Conservation (phyloP, 1,284 basidiomycete species). For the Fomes fomentarius region DNA sequence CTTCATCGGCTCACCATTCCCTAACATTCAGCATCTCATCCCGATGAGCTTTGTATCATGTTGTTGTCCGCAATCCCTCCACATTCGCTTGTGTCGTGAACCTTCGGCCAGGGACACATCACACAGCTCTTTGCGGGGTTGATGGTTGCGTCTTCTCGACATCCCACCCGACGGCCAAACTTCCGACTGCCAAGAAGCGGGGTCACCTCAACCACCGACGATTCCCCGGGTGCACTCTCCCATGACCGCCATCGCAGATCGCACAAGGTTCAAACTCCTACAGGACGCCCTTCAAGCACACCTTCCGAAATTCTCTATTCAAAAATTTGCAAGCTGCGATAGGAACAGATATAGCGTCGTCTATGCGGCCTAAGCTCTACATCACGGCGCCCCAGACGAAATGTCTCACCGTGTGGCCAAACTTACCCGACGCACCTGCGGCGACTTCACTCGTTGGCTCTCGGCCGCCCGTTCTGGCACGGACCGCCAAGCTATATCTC, state of each 20-base stretch:
- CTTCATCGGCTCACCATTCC: background rate
- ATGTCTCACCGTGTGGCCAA: too few species aligned
- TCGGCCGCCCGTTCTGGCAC: too few species aligned
- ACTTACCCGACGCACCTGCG: too few species aligned
- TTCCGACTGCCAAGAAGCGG: constrained; percentile 6
- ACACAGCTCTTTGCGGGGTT: background rate
- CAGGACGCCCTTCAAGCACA: background rate
- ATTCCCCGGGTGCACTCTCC: constrained; percentile 10
- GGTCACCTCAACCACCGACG: constrained; percentile 10
- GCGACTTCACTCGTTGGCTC: too few species aligned
- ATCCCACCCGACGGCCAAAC: background rate
- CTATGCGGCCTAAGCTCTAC: background rate
- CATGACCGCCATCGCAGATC: constrained; percentile 12
- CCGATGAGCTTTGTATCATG: too few species aligned
- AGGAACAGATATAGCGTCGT: constrained; percentile 1
- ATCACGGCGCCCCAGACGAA: too few species aligned
- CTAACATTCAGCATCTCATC: too few species aligned
- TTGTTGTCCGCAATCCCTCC: too few species aligned
- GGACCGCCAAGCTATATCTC: constrained; percentile 11
- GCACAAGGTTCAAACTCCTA: background rate
- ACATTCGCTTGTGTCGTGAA: background rate
- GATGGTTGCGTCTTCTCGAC: constrained; percentile 8
- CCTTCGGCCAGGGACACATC: background rate
- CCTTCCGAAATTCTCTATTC: background rate
- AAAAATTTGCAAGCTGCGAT: background rate